Evolutionary conservation across 306 rosid species (phyloP).

Genomic region (Rosa persica): DNA sequence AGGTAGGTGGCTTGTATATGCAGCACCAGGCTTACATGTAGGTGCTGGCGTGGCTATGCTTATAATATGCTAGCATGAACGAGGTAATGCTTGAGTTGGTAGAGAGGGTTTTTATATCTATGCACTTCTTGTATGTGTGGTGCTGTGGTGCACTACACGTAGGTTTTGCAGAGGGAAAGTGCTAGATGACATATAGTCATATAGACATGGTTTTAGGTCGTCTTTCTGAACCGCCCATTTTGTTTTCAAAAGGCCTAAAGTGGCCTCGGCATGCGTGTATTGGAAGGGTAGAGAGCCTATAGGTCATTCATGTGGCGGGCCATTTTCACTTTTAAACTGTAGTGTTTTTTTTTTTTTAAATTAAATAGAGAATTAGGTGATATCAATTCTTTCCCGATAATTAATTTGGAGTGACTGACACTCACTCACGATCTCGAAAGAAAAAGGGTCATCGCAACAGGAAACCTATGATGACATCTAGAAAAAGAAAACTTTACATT

Average conservation of each 20-base stretch:
- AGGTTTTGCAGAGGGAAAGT: constrained; percentile 34
- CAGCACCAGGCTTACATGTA: neutral
- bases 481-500: neutral
- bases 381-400: too few relatives aligned
- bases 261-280: neutral
- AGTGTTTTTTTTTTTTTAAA: too few relatives aligned
- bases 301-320: neutral
- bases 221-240: constrained; percentile 20
- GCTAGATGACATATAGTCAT: constrained; percentile 11
- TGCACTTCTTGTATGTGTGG: neutral
- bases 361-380: too few relatives aligned
- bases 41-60: constrained; percentile 13
- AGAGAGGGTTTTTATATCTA: neutral
- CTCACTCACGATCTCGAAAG: too few relatives aligned
- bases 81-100: constrained; percentile 1
- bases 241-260: constrained; percentile 12
- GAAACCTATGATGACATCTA: neutral
- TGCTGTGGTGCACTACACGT: constrained; percentile 40
- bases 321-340: neutral
- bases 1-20: constrained; percentile 11
- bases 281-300: neutral
- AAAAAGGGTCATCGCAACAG: too few relatives aligned
- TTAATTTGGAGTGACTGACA: too few relatives aligned
- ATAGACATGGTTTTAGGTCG: constrained; percentile 3
- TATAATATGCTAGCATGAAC: constrained; percentile 6